phyloP scores from a whole-genome alignment of 441 rosid genomes.

The Viola pubescens region DNA sequence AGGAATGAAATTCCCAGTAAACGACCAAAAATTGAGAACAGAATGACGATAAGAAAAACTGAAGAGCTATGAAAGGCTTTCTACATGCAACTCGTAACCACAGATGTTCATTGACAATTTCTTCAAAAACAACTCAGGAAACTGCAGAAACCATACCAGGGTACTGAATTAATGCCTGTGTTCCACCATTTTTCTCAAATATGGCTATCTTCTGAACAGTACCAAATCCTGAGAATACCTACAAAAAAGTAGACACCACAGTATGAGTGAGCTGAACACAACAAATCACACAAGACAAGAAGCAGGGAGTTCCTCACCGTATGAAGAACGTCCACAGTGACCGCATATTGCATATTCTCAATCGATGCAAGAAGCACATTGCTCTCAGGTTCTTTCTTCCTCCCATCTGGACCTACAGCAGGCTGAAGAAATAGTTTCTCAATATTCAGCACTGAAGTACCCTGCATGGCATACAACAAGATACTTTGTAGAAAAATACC shows the following conservation, averaged over 20 bases:
- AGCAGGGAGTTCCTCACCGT: constrained; percentile 42
- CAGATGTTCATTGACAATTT: neutral
- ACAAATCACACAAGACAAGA: constrained; percentile 1
- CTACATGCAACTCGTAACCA: neutral
- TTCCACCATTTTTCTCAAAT: constrained; percentile 95
- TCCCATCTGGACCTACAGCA: constrained; percentile 84
- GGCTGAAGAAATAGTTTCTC: constrained; percentile 43
- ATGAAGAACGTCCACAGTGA: constrained; percentile 86
- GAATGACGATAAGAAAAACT: neutral
- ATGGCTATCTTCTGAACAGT: constrained; percentile 91
- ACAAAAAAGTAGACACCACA: constrained; percentile 9
- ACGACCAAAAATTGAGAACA: too few species aligned
- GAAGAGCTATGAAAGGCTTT: neutral
- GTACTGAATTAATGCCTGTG: constrained; percentile 91
- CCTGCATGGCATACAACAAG: neutral
- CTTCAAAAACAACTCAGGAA: too few species aligned
- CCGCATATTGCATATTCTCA: constrained; percentile 99
- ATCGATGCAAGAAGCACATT: constrained; percentile 92
- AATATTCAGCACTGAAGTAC: constrained; percentile 3
- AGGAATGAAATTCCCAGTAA: too few species aligned
- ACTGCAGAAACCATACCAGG: constrained; percentile 47
- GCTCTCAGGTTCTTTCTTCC: constrained; percentile 82
- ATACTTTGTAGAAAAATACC: constrained; percentile 28
- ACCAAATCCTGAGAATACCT: constrained; percentile 96
- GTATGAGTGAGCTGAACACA: constrained; percentile 2